A percentile compares a stretch with the other conserved stretches of the same genome.
These are phyloP conservation scores for Fusarium euwallaceae DNA, from an alignment of 2,329 filamentous ascomycete genomes.

Conservation along the genomic window DNA sequence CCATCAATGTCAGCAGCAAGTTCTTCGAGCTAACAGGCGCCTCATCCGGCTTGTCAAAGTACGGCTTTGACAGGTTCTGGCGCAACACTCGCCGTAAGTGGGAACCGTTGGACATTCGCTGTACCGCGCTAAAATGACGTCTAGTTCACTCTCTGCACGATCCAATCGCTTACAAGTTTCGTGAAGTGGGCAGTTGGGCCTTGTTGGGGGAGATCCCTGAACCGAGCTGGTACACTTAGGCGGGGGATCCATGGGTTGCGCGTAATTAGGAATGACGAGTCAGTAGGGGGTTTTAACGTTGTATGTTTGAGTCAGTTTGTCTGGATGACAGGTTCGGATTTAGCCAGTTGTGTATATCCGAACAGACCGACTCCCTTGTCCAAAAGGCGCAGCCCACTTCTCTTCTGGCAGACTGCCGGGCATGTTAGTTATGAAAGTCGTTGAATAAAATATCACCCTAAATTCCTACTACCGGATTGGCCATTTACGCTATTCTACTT, in stretches of 20 bases:
- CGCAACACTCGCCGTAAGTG: background rate
- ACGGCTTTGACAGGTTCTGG: background rate
- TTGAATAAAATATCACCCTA: background rate
- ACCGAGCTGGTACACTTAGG: background rate
- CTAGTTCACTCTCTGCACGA: background rate
- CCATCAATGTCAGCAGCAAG: background rate
- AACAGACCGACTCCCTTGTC: background rate
- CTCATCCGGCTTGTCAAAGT: background rate
- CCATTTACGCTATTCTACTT: background rate
- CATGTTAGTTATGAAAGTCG: background rate
- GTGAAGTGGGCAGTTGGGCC: background rate
- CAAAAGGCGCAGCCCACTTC: background rate
- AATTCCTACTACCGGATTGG: too few relatives aligned
- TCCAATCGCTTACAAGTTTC: background rate
- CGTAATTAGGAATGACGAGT: background rate
- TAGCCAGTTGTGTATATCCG: background rate
- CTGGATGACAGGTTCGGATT: background rate
- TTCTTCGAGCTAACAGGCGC: background rate
- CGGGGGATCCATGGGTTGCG: background rate
- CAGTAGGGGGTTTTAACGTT: background rate
- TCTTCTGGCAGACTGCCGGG: background rate
- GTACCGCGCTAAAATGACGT: background rate
- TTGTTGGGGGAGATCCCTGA: background rate
- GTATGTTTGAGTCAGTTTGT: background rate
- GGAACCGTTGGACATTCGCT: background rate